A percentile compares a stretch with the other conserved stretches of the same genome.
Evolutionary conservation across 73 alveolate species (phyloP).

Genomic region (Paramecium caudatum): DNA sequence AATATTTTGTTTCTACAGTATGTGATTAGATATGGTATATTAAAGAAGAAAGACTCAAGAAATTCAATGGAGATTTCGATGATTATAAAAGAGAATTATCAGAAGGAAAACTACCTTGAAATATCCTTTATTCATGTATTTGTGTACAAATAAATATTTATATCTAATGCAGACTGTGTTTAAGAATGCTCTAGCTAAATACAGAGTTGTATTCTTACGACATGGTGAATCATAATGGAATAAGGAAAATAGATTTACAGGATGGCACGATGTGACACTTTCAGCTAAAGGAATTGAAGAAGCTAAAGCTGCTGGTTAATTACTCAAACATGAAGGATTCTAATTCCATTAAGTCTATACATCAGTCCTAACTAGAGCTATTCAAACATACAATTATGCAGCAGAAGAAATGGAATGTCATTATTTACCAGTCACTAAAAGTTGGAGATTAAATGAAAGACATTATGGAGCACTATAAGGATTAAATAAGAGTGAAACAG

Average conservation of each 20-base stretch:
- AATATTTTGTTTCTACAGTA: constrained; percentile 95
- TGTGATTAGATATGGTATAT: constrained; percentile 96
- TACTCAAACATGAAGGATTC: constrained; percentile 80
- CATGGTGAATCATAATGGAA: constrained; percentile 98
- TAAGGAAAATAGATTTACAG: constrained; percentile 97
- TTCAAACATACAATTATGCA: constrained; percentile 74
- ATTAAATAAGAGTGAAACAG: constrained; percentile 97
- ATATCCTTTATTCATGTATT: constrained; percentile 5
- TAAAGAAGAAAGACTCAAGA: constrained; percentile 89
- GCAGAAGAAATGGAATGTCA: constrained; percentile 90
- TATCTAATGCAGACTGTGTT: constrained; percentile 29
- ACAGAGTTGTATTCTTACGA: constrained; percentile 88
- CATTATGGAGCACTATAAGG: constrained; percentile 99
- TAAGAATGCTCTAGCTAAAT: constrained; percentile 27
- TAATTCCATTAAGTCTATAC: constrained; percentile 95
- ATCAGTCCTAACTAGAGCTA: constrained; percentile 96
- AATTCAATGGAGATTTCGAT: constrained; percentile 96
- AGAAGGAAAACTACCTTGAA: constrained; percentile 67
- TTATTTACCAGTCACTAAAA: constrained; percentile 93
- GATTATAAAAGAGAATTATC: constrained; percentile 91
- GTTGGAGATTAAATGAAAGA: constrained; percentile 98
- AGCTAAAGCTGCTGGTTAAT: constrained; percentile 91
- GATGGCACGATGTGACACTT: constrained; percentile 99
- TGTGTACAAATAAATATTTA: constrained; percentile 29
- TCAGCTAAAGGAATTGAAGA: constrained; percentile 94